Conservation (phyloP, 305 asterid species). For the Petunia hybrid region DNA sequence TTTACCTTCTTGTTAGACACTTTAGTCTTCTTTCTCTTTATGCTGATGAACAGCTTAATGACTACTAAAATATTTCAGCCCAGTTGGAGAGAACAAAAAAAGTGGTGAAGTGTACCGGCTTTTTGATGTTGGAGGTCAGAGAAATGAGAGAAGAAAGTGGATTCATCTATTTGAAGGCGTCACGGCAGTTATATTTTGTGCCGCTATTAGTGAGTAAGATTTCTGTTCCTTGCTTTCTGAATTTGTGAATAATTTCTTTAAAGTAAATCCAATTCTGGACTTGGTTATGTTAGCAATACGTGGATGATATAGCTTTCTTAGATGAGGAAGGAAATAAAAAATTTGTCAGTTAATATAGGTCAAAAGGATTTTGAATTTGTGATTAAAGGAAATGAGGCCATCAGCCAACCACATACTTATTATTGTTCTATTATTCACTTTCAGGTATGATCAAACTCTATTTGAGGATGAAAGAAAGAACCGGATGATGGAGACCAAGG, state of each 20-base stretch:
- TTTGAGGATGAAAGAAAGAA: conserved; percentile 95
- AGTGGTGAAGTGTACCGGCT: conserved; percentile 97
- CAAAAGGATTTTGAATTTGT: conserved; percentile 23
- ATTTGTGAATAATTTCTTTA: conserved; percentile 14
- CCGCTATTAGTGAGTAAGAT: conserved; percentile 95
- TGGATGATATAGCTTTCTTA: conserved; percentile 14
- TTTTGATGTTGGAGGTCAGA: conserved; percentile 99
- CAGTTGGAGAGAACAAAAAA: conserved; percentile 96
- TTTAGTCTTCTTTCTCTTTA: background rate
- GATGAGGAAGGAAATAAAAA: conserved; percentile 17
- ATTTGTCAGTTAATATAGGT: background rate
- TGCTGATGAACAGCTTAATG: background rate
- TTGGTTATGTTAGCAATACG: background rate
- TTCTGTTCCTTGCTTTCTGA: conserved; percentile 35
- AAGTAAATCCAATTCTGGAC: conserved; percentile 9
- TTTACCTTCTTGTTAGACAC: background rate
- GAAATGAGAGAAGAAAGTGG: conserved; percentile 99
- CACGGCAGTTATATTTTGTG: conserved; percentile 98
- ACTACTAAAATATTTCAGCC: conserved; percentile 63
- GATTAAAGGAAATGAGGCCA: conserved; percentile 8
- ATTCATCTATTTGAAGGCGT: conserved; percentile 99
- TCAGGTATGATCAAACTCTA: conserved; percentile 93
- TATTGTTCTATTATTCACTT: conserved; percentile 27
- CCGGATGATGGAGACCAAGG: conserved; percentile 95
- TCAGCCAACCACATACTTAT: background rate